phyloP scores from a whole-genome alignment of 768 basidiomycete species.

The Termitomyces sp. region DNA sequence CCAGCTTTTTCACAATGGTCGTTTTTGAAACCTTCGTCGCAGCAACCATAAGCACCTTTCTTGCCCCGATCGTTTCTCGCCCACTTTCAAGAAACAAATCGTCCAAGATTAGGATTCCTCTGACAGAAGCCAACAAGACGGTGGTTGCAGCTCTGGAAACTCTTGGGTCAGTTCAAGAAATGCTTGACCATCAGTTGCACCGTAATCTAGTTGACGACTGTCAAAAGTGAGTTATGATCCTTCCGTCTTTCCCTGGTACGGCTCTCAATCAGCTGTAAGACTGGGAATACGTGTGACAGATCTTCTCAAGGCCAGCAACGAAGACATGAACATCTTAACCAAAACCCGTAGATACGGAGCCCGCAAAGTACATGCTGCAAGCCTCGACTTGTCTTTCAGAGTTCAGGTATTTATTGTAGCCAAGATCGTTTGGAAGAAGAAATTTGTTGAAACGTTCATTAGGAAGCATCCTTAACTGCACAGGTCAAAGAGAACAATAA shows the following conservation, averaged over 20 bases:
- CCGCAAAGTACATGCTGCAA: background rate
- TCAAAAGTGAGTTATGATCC: background rate
- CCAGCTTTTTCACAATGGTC: background rate
- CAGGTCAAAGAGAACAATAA: background rate
- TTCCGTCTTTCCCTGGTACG: background rate
- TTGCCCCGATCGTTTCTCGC: background rate
- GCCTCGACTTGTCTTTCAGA: background rate
- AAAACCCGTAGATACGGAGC: background rate
- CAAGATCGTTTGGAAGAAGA: background rate
- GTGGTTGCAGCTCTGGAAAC: background rate
- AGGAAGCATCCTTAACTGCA: background rate
- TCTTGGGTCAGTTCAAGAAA: background rate
- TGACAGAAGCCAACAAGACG: background rate
- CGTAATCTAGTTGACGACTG: background rate
- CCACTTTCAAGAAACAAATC: background rate
- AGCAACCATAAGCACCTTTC: background rate
- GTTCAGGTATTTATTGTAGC: background rate
- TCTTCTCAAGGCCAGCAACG: background rate
- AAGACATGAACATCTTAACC: background rate
- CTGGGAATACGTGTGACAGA: background rate
- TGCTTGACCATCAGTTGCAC: background rate
- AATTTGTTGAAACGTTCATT: background rate
- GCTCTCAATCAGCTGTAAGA: background rate
- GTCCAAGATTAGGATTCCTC: background rate
- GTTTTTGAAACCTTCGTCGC: background rate